A percentile compares a stretch with the other conserved stretches of the same genome.
Conservation (phyloP, 2,329 filamentous ascomycete genomes). For the Colletotrichum spinosum region DNA sequence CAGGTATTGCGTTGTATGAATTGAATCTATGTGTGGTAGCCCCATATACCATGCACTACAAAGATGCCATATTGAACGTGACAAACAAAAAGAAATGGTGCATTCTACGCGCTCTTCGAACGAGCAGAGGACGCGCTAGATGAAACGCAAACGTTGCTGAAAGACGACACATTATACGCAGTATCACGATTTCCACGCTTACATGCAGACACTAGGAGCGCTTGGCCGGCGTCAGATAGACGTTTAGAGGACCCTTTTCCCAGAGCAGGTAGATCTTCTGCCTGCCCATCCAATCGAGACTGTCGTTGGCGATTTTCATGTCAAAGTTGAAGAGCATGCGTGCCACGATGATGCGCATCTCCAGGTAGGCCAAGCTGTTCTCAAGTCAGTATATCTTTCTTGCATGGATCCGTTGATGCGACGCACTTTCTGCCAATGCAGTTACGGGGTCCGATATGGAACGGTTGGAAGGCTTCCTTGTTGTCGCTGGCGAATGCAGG, state of each 20-base stretch:
- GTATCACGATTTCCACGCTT: no score
- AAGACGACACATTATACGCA: no score
- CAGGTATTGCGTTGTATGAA: no score
- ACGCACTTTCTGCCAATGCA: slow-evolving; percentile 63
- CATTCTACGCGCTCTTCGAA: no score
- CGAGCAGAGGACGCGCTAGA: no score
- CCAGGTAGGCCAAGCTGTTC: slow-evolving; percentile 55
- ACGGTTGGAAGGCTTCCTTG: slow-evolving; percentile 57
- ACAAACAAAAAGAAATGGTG: no score
- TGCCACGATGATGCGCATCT: slow-evolving; percentile 61
- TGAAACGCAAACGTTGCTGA: no score
- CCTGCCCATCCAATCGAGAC: slow-evolving; percentile 48
- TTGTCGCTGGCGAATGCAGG: slow-evolving; percentile 40
- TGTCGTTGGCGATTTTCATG: slow-evolving; percentile 49
- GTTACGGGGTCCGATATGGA: slow-evolving; percentile 60
- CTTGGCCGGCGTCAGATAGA: slow-evolving; percentile 25
- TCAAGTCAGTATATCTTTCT: background rate
- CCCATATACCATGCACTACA: no score
- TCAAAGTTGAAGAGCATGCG: slow-evolving; percentile 61
- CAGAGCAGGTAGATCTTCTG: slow-evolving; percentile 35
- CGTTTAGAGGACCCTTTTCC: slow-evolving; percentile 32
- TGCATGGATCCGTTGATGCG: background rate
- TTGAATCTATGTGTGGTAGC: no score
- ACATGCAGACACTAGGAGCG: slow-evolving; percentile 9
- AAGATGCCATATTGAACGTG: no score